These are phyloP conservation scores for Harrya chromipes DNA, from an alignment of 768 basidiomycete genomes.

Conservation along the genomic window DNA sequence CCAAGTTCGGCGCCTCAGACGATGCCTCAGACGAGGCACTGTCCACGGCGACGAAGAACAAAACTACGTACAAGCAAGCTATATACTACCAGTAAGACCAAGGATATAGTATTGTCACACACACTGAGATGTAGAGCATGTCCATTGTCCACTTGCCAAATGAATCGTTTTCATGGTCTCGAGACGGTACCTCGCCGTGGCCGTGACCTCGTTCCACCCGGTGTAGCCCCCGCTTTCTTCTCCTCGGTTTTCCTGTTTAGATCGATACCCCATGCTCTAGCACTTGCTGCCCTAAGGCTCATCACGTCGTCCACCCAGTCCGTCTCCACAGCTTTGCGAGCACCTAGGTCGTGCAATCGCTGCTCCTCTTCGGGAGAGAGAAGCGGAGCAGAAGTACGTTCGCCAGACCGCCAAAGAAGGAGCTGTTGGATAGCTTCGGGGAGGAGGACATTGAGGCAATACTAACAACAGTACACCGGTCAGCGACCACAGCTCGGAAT, in stretches of 20 bases:
- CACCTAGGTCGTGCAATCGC: slow-evolving; percentile 48
- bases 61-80: slow-evolving; percentile 1
- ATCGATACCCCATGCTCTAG: slow-evolving; percentile 38
- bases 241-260: slow-evolving; percentile 27
- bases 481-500: neutral
- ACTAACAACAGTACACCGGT: slow-evolving; percentile 38
- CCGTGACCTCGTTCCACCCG: slow-evolving; percentile 32
- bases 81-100: neutral
- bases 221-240: slow-evolving; percentile 15
- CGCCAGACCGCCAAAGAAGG: slow-evolving; percentile 66
- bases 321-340: slow-evolving; percentile 45
- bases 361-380: slow-evolving; percentile 54
- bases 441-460: slow-evolving; percentile 67
- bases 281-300: slow-evolving; percentile 34
- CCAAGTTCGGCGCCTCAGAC: neutral
- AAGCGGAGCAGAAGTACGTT: slow-evolving; percentile 48
- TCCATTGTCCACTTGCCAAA: neutral
- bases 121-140: slow-evolving; percentile 9
- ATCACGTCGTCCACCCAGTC: slow-evolving; percentile 71
- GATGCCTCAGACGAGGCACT: too few species aligned
- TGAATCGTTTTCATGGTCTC: slow-evolving; percentile 12
- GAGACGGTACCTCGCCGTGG: slow-evolving; percentile 21
- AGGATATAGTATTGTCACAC: neutral
- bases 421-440: slow-evolving; percentile 72
- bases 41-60: too few species aligned